Evolutionary conservation across 768 basidiomycete species (phyloP), one percentile per base, ranked within the genome.

Genomic region (Exidia glandulosa): DNA sequence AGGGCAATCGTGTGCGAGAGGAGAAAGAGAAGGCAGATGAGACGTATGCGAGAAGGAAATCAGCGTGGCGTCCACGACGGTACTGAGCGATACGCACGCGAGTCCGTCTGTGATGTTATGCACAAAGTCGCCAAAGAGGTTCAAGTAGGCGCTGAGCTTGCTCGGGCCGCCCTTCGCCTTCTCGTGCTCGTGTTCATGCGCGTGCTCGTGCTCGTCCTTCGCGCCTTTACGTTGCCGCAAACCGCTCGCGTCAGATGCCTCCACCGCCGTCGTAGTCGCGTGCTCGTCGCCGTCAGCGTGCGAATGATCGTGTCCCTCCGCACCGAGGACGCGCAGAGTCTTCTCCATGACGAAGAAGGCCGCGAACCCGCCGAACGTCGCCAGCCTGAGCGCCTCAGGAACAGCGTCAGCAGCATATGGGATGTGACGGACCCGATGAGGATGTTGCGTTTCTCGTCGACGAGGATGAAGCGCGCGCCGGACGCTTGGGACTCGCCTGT

Each of bases 101-200:
- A 95, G 80, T 54, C 93, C 93, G 75, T 95, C 93, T n/a, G 92
- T 94, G 66, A 95, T 94, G 70, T 95, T 94, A 69, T 95, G 92
- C 55, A 90, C 90, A 69, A 94, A 93, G 70, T 94, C 92, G 47
- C 91, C 92, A 69, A 93, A 92, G 58, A 94, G 77, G 73, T 95
- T 95, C 57, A 95, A 80, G 71, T 94, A 94, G 14, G 93, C 93
- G 54, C 61, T 62, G 57, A 93, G 74, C 71, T 89, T 90, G 52
- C 58, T 61, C 59, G 41, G 62, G 59, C 41, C 64, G 50, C 57
- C 58, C 61, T 36, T 67, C 57, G 34, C 57, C 62, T 33, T 36
- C n/a, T 32, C 68, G 67, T 59, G 69, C 60, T 23, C 47, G 58
- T n/a, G 50, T 60, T 57, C 47, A 58, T 52, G 48, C 12, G 6